Percentiles rank a stretch among this genome's conserved stretches.
Evolutionary conservation across 2,329 filamentous ascomycete species (phyloP).

Genomic region (Sphaceloma murrayae): DNA sequence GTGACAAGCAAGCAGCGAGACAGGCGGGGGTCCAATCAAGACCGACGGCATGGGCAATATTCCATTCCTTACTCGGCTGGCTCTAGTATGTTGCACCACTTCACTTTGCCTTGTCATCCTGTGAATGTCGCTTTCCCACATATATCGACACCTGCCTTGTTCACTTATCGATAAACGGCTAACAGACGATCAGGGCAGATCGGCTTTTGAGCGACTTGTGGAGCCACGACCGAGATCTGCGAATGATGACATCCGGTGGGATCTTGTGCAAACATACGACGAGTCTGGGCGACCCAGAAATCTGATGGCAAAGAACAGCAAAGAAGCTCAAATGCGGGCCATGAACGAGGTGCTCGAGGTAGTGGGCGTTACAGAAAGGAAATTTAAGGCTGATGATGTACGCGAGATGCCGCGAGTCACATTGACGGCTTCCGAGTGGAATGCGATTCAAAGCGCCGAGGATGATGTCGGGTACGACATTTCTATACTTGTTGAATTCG

Average conservation of each 20-base stretch:
- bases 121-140: background rate
- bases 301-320: conserved; percentile 32
- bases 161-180: background rate
- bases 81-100: conserved; percentile 21
- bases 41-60: conserved; percentile 24
- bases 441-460: conserved; percentile 15
- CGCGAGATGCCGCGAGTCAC: background rate
- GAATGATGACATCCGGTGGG: conserved; percentile 21
- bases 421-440: conserved; percentile 16
- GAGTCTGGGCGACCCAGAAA: conserved; percentile 37
- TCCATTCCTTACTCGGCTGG: conserved; percentile 26
- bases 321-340: conserved; percentile 34
- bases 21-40: background rate
- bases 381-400: conserved; percentile 9
- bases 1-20: background rate
- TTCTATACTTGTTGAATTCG: conserved; percentile 13
- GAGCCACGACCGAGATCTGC: conserved; percentile 17
- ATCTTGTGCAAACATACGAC: conserved; percentile 34
- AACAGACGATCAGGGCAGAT: conserved; percentile 30
- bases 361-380: conserved; percentile 39
- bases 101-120: background rate
- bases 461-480: conserved; percentile 17
- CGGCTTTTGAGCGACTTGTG: conserved; percentile 29
- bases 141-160: background rate
- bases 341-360: conserved; percentile 41